Evolutionary conservation across 2,329 filamentous ascomycete genomes (phyloP), one percentile per base, ranked within the genome.

Genomic region (Fusarium sp.): DNA sequence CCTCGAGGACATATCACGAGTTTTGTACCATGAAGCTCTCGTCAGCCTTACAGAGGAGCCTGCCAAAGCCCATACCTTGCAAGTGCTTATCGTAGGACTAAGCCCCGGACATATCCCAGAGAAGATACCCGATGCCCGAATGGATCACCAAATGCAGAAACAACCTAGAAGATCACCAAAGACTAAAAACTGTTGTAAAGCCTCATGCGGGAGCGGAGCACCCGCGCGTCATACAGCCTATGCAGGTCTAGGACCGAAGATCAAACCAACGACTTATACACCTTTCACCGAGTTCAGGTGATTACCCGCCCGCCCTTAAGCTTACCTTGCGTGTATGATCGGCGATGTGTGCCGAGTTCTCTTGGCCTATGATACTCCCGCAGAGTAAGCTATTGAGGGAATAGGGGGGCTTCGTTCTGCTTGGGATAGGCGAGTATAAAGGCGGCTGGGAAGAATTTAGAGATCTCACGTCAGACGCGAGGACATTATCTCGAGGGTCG

Each of bases 51-150:
- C 74, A 65, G 46, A 65, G 53, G 57, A 69, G 44, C 47, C 55
- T 52, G 42, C 53, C 47, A 35, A 50, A 70, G 42, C 29, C 25
- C 44, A 33, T 64, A 62, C 73, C 63, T 67, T 68, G 62, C 74
- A 76, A 76, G 74, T 74, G 75, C 75, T 76, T 76, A 76, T 76
- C 61, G 27, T 61, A 70, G 70, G 70, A 72, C 70, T 72, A 57
- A 44, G 44, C 50, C 46, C 46, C 45, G 42, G 52, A 27, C 46
- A 54, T 36, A 45, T 10, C 45, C 54, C 49, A 57, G 57, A 65
- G 44, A 63, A 38, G 39, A 39, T 46, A 35, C 39, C 53, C 54
- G 50, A 66, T 22, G 39, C 10, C 49, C 47, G 27, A 45, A 33
- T 27, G 25, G 45, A n/a, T 61, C 38, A 38, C 64, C 41, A 45